Evolutionary conservation across 2,329 filamentous ascomycete species (phyloP).

Genomic region (Fusarium udum): DNA sequence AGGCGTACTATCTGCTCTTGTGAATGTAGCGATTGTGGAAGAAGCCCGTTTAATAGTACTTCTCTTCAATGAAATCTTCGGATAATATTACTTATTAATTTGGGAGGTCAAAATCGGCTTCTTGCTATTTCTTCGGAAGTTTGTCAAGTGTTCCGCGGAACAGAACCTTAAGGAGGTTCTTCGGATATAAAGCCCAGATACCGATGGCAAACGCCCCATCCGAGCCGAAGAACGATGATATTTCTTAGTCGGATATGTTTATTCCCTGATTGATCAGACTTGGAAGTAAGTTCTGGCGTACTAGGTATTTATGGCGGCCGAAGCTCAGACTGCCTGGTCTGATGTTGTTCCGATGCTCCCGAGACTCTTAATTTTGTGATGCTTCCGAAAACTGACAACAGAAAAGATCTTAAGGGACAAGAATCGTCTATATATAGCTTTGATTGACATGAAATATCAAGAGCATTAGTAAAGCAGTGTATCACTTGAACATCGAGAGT

Average conservation of each 20-base stretch:
- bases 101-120: background rate
- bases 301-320: rapidly evolving
- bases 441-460: rapidly evolving
- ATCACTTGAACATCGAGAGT: background rate
- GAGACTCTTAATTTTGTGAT: rapidly evolving
- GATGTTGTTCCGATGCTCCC: background rate
- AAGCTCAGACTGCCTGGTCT: no score
- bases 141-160: background rate
- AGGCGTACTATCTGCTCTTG: rapidly evolving
- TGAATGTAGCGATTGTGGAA: background rate
- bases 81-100: rapidly evolving
- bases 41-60: background rate
- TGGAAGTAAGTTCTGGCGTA: background rate
- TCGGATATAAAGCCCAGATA: background rate
- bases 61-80: rapidly evolving
- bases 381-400: background rate
- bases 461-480: background rate
- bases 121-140: background rate
- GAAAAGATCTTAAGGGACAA: rapidly evolving
- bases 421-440: background rate
- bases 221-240: background rate
- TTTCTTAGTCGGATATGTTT: background rate
- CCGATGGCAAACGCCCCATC: background rate
- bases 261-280: background rate
- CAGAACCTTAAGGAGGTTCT: background rate